A percentile compares a stretch with the other conserved stretches of the same genome.
phyloP scores from a whole-genome alignment of 225 moss, liverwort and hornwort genomes.

The Bryum argenteum region DNA sequence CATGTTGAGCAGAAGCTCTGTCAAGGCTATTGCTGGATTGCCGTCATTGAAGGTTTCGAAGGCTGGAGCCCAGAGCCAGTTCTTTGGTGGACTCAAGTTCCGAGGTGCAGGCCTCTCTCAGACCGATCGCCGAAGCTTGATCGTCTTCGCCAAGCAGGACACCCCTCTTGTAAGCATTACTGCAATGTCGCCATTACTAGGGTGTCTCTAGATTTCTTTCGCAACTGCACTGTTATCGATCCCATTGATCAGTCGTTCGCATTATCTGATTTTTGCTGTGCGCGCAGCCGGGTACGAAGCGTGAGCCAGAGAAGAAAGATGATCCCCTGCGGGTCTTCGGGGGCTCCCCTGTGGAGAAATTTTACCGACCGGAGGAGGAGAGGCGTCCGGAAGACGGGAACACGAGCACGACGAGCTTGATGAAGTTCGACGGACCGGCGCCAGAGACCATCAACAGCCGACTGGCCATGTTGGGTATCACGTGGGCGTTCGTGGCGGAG shows the following conservation, averaged over 20 bases:
- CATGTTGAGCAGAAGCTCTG: constrained; percentile 41
- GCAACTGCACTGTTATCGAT: too few species aligned
- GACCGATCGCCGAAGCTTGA: constrained; percentile 32
- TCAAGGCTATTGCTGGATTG: constrained; percentile 32
- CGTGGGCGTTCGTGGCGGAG: constrained; percentile 72
- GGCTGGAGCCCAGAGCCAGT: constrained; percentile 11
- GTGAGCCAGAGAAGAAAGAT: constrained; percentile 48
- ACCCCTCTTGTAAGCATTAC: constrained; percentile 39
- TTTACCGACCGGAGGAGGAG: constrained; percentile 69
- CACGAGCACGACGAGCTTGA: constrained; percentile 47
- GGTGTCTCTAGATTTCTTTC: too few species aligned
- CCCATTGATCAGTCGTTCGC: too few species aligned
- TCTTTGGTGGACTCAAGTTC: constrained; percentile 21
- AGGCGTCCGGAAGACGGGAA: constrained; percentile 73
- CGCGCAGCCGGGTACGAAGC: constrained; percentile 70
- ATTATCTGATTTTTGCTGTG: background rate
- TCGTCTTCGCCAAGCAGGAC: constrained; percentile 39
- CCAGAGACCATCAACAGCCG: constrained; percentile 87
- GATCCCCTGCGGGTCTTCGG: constrained; percentile 40
- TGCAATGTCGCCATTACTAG: too few species aligned
- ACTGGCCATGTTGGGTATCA: constrained; percentile 79
- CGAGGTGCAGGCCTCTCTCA: constrained; percentile 22
- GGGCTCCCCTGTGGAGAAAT: constrained; percentile 56
- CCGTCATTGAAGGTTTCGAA: constrained; percentile 32
- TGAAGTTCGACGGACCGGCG: constrained; percentile 84